Evolutionary conservation across 2,329 filamentous ascomycete genomes (phyloP).

Genomic region (Diatrype stigma): DNA sequence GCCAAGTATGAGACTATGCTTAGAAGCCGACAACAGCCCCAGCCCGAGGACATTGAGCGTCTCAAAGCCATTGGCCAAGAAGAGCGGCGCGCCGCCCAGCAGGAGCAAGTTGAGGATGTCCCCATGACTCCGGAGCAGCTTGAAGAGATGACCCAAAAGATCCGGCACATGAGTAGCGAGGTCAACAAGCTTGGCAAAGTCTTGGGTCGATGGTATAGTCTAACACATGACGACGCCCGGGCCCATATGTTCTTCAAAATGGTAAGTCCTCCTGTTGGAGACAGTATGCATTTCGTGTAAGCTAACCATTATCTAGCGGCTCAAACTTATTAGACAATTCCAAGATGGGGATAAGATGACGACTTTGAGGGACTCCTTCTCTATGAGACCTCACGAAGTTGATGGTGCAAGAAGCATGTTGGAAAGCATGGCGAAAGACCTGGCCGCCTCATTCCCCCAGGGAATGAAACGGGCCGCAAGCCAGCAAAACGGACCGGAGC

Average conservation of each 20-base stretch:
- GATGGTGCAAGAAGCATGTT: constrained; percentile 45
- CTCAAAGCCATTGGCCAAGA: constrained; percentile 28
- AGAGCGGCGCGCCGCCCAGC: constrained; percentile 29
- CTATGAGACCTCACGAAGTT: constrained; percentile 47
- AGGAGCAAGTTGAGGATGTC: constrained; percentile 42
- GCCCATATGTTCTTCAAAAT: constrained; percentile 49
- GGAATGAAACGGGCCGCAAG: constrained; percentile 26
- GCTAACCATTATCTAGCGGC: constrained; percentile 42
- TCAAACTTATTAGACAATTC: constrained; percentile 51
- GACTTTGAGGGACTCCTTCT: constrained; percentile 44
- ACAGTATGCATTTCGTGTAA: neutral
- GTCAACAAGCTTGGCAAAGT: constrained; percentile 42
- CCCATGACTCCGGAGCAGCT: constrained; percentile 42
- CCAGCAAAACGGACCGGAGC: constrained; percentile 21
- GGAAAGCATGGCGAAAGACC: constrained; percentile 49
- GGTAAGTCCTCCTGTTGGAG: constrained; percentile 38
- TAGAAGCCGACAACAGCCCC: constrained; percentile 19
- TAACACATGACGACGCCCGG: constrained; percentile 45
- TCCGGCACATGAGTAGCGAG: constrained; percentile 36
- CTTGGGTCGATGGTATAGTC: constrained; percentile 44
- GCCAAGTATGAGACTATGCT: constrained; percentile 38
- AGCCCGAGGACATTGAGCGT: constrained; percentile 35
- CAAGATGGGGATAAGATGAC: constrained; percentile 43
- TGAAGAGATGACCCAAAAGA: constrained; percentile 39
- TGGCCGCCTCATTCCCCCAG: constrained; percentile 21